These are phyloP conservation scores for Pichia cabralensis DNA, from an alignment of 805 yeast genomes.

Conservation along the genomic window DNA sequence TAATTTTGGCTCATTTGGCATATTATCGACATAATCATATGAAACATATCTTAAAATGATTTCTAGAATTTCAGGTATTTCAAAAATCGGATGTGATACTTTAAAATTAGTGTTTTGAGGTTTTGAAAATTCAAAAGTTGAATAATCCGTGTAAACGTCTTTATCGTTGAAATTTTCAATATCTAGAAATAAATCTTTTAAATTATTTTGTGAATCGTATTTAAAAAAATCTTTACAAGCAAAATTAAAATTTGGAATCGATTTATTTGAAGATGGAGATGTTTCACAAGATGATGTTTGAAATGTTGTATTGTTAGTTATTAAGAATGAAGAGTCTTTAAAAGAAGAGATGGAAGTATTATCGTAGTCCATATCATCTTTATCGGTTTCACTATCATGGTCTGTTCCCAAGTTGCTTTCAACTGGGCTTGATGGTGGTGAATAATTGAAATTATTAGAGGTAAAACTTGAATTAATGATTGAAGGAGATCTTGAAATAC, in stretches of 20 bases:
- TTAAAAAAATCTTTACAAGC: background rate
- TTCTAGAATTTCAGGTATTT: constrained; percentile 66
- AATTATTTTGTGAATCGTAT: too few relatives aligned
- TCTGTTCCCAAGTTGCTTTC: background rate
- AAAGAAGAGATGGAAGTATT: too few relatives aligned
- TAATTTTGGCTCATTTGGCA: constrained; percentile 57
- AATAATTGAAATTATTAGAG: background rate
- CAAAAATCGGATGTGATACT: too few relatives aligned
- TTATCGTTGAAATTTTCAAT: too few relatives aligned
- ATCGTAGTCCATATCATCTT: background rate
- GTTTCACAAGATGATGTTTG: constrained; percentile 2
- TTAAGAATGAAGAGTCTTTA: too few relatives aligned
- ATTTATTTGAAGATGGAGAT: constrained; percentile 1
- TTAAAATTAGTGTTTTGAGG: too few relatives aligned
- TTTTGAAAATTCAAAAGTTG: too few relatives aligned
- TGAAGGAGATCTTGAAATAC: background rate
- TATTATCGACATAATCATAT: constrained; percentile 29
- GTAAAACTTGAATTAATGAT: too few relatives aligned
- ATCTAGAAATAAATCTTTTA: too few relatives aligned
- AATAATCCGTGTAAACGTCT: too few relatives aligned
- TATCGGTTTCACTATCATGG: background rate
- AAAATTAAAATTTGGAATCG: background rate
- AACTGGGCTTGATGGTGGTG: constrained; percentile 8
- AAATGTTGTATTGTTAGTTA: constrained; percentile 3
- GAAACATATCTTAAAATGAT: constrained; percentile 57